A percentile compares a stretch with the other conserved stretches of the same genome.
These are phyloP conservation scores for Cylindrodendrum hubeiense DNA, from an alignment of 2,329 filamentous ascomycete species.

Conservation along the genomic window DNA sequence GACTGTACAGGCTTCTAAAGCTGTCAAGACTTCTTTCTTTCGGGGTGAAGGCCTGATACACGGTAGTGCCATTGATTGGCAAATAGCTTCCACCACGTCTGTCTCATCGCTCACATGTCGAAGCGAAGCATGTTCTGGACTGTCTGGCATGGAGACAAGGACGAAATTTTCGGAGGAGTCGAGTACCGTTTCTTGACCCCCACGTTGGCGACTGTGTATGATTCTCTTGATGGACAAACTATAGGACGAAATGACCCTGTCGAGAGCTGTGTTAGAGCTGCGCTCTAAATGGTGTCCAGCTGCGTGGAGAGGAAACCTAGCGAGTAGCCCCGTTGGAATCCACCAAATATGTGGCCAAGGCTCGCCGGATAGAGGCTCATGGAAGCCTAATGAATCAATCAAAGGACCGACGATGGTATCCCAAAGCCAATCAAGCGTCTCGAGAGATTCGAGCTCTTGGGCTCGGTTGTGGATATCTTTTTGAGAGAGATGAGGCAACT, in stretches of 20 bases:
- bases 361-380: background rate
- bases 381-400: background rate
- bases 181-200: too few species aligned
- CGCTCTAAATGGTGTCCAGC: too few species aligned
- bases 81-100: background rate
- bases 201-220: too few species aligned
- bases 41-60: background rate
- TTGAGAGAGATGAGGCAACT: background rate
- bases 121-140: too few species aligned
- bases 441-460: background rate
- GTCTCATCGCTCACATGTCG: background rate
- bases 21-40: too few species aligned
- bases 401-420: background rate
- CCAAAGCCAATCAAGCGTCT: conserved; percentile 1
- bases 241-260: too few species aligned
- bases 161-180: too few species aligned
- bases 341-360: conserved; percentile 11
- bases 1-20: too few species aligned
- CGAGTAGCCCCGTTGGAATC: conserved; percentile 1
- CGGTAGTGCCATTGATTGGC: background rate
- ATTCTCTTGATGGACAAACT: too few species aligned
- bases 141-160: too few species aligned
- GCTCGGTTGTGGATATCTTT: background rate
- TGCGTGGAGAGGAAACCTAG: background rate
- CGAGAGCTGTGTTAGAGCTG: too few species aligned